Evolutionary conservation across 352 stramenopile genomes (phyloP).

Genomic region (Phytopythium aichiense): DNA sequence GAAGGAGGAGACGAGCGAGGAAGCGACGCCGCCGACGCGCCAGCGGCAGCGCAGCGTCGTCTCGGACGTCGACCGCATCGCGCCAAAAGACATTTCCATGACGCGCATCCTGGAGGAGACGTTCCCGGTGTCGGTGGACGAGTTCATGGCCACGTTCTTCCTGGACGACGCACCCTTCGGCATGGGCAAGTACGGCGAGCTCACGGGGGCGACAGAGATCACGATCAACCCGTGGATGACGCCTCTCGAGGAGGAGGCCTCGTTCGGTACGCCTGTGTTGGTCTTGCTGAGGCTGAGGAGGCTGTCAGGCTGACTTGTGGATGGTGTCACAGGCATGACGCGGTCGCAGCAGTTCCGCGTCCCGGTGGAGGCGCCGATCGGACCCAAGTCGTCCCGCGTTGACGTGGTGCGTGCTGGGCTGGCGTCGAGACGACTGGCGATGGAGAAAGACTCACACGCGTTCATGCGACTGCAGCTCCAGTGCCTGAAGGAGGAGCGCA

Average conservation of each 20-base stretch:
- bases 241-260: conserved; percentile 33
- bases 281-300: background rate
- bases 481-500: conserved; percentile 45
- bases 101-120: conserved; percentile 53
- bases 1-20: background rate
- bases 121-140: conserved; percentile 59
- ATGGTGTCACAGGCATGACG: conserved; percentile 30
- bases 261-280: conserved; percentile 23
- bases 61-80: conserved; percentile 52
- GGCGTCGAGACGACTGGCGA: background rate
- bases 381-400: conserved; percentile 77
- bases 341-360: conserved; percentile 72
- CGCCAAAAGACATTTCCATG: conserved; percentile 75
- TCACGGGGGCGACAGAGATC: conserved; percentile 70
- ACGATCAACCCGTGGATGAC: conserved; percentile 63
- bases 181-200: conserved; percentile 54
- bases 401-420: conserved; percentile 41
- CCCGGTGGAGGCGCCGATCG: conserved; percentile 75
- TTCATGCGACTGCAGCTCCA: conserved; percentile 36
- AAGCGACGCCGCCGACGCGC: conserved; percentile 4
- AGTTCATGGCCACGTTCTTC: conserved; percentile 70
- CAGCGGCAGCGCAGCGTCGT: conserved; percentile 37
- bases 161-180: conserved; percentile 66
- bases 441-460: background rate
- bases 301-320: background rate